Evolutionary conservation across 306 rosid genomes (phyloP).

Genomic region (Spatholobus suberectus): DNA sequence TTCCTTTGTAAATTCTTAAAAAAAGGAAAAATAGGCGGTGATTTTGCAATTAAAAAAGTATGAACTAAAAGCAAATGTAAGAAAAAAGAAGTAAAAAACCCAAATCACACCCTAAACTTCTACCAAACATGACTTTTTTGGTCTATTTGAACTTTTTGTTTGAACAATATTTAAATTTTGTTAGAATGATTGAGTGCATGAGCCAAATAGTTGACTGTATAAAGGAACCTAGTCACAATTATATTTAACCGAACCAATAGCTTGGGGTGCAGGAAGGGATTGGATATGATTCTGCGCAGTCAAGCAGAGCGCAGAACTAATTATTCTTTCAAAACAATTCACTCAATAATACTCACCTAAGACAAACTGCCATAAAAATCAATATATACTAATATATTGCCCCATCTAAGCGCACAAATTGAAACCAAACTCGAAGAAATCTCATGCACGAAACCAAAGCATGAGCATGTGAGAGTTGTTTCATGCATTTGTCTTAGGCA

Average conservation of each 20-base stretch:
- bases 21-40: too few species aligned
- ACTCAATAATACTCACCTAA: neutral
- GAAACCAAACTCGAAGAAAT: neutral
- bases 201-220: neutral
- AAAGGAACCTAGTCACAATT: neutral
- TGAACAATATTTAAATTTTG: neutral
- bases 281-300: neutral
- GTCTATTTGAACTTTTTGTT: neutral
- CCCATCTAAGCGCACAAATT: neutral
- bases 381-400: neutral
- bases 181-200: neutral
- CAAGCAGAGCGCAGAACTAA: neutral
- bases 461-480: neutral
- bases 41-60: neutral
- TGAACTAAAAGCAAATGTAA: neutral
- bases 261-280: neutral
- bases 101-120: neutral
- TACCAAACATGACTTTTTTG: too few species aligned
- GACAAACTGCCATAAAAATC: neutral
- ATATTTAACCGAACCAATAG: neutral
- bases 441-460: neutral
- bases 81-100: too few species aligned
- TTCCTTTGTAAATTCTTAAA: neutral
- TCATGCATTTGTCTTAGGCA: constrained; percentile 13
- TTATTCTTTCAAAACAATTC: constrained; percentile 15